Percentiles rank a stretch among this genome's conserved stretches.
Evolutionary conservation across 331 rosid species (phyloP).

Genomic region (Dryas integrifolia): DNA sequence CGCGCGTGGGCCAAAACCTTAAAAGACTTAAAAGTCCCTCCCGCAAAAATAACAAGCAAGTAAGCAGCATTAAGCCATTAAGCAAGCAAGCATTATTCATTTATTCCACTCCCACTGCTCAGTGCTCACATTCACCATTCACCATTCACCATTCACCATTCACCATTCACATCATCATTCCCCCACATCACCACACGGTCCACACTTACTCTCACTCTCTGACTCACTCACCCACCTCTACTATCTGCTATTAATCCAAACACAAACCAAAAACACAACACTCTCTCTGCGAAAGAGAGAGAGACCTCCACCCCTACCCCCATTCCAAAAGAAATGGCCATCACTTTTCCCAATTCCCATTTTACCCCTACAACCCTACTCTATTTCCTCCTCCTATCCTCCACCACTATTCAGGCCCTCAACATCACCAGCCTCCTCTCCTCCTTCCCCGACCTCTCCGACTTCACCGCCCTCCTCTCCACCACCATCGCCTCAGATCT

Average conservation of each 20-base stretch:
- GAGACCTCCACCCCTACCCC: background rate
- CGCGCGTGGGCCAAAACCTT: background rate
- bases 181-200: constrained; percentile 8
- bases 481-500: constrained; percentile 59
- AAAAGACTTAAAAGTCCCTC: background rate
- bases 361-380: constrained; percentile 39
- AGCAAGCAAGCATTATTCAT: no score
- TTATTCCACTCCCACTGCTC: no score
- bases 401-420: constrained; percentile 22
- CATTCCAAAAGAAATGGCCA: constrained; percentile 27
- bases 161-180: constrained; percentile 1
- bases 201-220: background rate
- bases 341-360: constrained; percentile 39
- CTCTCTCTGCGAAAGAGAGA: constrained; percentile 13
- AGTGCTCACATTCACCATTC: no score
- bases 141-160: no score
- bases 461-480: constrained; percentile 57
- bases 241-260: background rate
- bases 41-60: background rate
- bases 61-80: no score
- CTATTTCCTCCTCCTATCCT: constrained; percentile 34
- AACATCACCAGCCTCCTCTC: constrained; percentile 64
- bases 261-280: background rate
- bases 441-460: constrained; percentile 47
- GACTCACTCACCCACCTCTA: background rate